Evolutionary conservation across 192 early-diverging fungal species (phyloP).

Genomic region (Coemansia sp.): DNA sequence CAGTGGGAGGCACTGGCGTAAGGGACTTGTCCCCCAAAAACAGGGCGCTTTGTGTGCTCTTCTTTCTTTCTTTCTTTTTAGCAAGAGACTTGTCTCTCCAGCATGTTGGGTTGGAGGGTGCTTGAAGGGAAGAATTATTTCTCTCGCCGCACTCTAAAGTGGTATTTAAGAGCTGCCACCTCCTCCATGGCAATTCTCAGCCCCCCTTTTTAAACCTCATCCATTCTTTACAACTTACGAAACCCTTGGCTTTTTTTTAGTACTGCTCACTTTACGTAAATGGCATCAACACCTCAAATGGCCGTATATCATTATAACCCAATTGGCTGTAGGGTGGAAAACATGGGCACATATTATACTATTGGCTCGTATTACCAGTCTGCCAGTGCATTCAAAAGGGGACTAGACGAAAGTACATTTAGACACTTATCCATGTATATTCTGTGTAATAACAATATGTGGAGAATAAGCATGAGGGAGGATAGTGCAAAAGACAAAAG

Average conservation of each 20-base stretch:
- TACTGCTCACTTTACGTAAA: too few species aligned
- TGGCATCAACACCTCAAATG: background rate
- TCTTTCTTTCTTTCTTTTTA: background rate
- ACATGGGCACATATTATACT: background rate
- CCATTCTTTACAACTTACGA: too few species aligned
- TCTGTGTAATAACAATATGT: background rate
- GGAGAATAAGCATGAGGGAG: background rate
- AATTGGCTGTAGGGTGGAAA: background rate
- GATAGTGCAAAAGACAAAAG: background rate
- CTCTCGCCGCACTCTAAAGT: background rate
- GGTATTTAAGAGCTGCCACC: too few species aligned
- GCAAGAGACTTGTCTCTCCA: background rate
- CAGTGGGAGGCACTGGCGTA: background rate
- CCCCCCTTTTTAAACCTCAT: too few species aligned
- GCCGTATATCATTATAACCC: background rate
- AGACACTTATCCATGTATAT: background rate
- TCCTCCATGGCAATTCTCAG: too few species aligned
- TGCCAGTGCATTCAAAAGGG: background rate
- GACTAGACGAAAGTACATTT: background rate
- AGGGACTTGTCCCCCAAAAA: background rate
- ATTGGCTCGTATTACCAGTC: background rate
- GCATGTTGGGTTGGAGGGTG: background rate
- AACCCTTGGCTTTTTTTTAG: too few species aligned
- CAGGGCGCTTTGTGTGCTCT: too few species aligned
- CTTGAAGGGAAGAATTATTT: background rate